Percentiles rank a stretch among this genome's conserved stretches.
Evolutionary conservation across 2,329 filamentous ascomycete species (phyloP).

Genomic region (Sarocladiaceae sp.): DNA sequence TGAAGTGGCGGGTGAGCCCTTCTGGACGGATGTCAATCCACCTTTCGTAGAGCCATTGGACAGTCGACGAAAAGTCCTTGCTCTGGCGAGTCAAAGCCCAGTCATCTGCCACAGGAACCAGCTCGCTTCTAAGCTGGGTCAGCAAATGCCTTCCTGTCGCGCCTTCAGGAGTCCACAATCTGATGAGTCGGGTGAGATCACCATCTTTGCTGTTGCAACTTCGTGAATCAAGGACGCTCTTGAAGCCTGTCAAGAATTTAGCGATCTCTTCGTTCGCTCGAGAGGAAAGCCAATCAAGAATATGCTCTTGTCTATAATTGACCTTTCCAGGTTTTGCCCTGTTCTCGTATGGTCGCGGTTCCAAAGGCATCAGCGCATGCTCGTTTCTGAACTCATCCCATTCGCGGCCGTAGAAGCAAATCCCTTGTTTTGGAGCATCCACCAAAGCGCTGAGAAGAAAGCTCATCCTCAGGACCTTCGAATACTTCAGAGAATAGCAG

Average conservation of each 20-base stretch:
- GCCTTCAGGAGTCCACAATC: constrained; percentile 28
- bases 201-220: constrained; percentile 28
- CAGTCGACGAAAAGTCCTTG: constrained; percentile 19
- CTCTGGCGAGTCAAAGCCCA: constrained; percentile 30
- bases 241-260: constrained; percentile 29
- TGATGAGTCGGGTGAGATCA: constrained; percentile 29
- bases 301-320: constrained; percentile 34
- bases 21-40: constrained; percentile 39
- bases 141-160: constrained; percentile 27
- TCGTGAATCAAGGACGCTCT: constrained; percentile 15
- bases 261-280: constrained; percentile 41
- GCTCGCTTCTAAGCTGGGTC: constrained; percentile 26
- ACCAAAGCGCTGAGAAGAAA: constrained; percentile 50
- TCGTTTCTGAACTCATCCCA: constrained; percentile 32
- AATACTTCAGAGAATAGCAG: constrained; percentile 41
- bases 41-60: constrained; percentile 31
- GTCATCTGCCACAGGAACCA: constrained; percentile 20
- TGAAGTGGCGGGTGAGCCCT: constrained; percentile 9
- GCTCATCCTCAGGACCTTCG: constrained; percentile 43
- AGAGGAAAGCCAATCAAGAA: constrained; percentile 62
- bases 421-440: constrained; percentile 54
- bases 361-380: not conserved
- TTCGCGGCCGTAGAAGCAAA: constrained; percentile 39
- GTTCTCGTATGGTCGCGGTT: constrained; percentile 41
- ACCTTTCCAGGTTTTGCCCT: constrained; percentile 17